Evolutionary conservation across 2,329 filamentous ascomycete genomes (phyloP).

Genomic region (Aspergillus sp.): DNA sequence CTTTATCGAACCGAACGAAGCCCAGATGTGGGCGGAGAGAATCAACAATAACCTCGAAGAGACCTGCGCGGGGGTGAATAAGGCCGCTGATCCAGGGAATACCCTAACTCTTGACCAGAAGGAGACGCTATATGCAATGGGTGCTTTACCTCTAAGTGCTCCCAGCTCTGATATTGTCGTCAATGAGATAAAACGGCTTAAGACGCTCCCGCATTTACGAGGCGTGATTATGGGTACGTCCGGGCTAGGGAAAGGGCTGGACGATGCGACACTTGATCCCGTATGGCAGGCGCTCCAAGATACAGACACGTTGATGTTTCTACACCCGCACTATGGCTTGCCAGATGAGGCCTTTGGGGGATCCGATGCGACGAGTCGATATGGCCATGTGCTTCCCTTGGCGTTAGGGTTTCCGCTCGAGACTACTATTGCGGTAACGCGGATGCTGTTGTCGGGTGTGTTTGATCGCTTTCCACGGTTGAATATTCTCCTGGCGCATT

Average conservation of each 20-base stretch:
- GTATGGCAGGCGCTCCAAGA: slow-evolving; percentile 70
- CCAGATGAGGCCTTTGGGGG: slow-evolving; percentile 81
- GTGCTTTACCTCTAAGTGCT: slow-evolving; percentile 73
- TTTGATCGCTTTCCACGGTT: slow-evolving; percentile 73
- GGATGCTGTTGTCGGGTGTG: slow-evolving; percentile 84
- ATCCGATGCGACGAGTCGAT: slow-evolving; percentile 64
- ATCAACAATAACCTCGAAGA: slow-evolving; percentile 77
- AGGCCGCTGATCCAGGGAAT: slow-evolving; percentile 19
- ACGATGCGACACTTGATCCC: slow-evolving; percentile 71
- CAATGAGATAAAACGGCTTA: slow-evolving; percentile 62
- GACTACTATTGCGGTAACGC: slow-evolving; percentile 83
- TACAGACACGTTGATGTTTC: slow-evolving; percentile 67
- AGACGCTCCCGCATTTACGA: slow-evolving; percentile 64
- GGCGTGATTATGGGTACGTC: slow-evolving; percentile 89
- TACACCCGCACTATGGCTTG: slow-evolving; percentile 91
- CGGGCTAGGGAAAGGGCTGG: slow-evolving; percentile 75
- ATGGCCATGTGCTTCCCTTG: slow-evolving; percentile 83
- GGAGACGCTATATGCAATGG: slow-evolving; percentile 78
- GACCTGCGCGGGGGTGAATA: slow-evolving; percentile 60
- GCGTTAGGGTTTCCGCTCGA: slow-evolving; percentile 88
- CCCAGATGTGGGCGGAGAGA: slow-evolving; percentile 60
- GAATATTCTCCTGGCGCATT: slow-evolving; percentile 79
- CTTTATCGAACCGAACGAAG: slow-evolving; percentile 66
- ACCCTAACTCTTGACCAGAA: slow-evolving; percentile 44
- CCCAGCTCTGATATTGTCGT: slow-evolving; percentile 60